Base-by-base conservation (phyloP, 148 eudicot species). In the Diospyros lotus region DNA sequence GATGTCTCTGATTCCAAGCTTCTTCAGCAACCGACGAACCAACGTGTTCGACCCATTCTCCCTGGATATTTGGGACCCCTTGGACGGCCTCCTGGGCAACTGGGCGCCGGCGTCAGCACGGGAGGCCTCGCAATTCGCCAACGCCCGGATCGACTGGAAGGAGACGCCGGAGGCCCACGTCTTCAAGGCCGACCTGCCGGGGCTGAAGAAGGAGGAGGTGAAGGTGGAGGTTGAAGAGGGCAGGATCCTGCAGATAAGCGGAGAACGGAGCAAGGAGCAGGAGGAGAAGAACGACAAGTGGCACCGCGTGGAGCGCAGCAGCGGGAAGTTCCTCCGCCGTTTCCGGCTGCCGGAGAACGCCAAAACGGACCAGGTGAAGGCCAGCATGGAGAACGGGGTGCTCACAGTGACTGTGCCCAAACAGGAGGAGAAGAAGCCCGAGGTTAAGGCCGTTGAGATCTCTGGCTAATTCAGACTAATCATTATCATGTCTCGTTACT, bases 401-500 rank as follows among this genome's bases (percentile, higher is more conserved):
- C 76, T 87, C 2, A 84, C 90, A 76, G 88, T 87, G 41, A 87
- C 86, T 55, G 82, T 87, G 72, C 82, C 90, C 0, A 84, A 87
- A 80, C 78, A 42, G 4, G 84, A 84, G 60, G 83, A 78, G 81
- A 87, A 87, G 83, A 76, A 86, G 75, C 84, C 86, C 7, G 78
- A 79, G 70, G 79, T 77, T 59, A 83, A 86, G 82, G 65, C 75
- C 1, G 72, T 86, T 50, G 82, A 83, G 5, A 86, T 86, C 76
- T 69, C 76, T 71, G 78, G 86, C 69, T 75, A 62, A 64, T n/a
- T 4, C 52, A 15, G 9, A 45, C 53, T 28, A 28, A 28, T 28
- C 28, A 28, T 28, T 28, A 28, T 28, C 28, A 28, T 28, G 28
- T 28, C 28, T 28, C 28, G 28, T 28, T 28, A 28, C 28, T 28